These are phyloP conservation scores for Nannochloris sp. DNA, from an alignment of 139 green algal species.

Conservation along the genomic window DNA sequence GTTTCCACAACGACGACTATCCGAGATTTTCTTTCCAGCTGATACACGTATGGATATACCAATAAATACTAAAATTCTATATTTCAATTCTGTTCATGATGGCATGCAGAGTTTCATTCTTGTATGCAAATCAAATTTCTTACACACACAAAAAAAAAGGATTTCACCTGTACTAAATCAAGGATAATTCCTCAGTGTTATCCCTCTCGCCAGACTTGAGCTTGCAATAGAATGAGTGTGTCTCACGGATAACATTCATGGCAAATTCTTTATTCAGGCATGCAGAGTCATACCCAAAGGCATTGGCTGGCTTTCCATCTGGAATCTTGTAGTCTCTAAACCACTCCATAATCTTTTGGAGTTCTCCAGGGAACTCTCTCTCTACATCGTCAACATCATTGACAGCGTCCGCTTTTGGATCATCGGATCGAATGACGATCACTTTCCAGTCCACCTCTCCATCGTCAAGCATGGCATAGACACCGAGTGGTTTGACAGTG, in stretches of 20 bases:
- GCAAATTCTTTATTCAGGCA: slow-evolving; percentile 16
- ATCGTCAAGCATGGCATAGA: slow-evolving; percentile 97
- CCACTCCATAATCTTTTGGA: slow-evolving; percentile 88
- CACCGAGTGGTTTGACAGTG: slow-evolving; percentile 67
- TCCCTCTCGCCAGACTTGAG: slow-evolving; percentile 32
- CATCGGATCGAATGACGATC: slow-evolving; percentile 78
- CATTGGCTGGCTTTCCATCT: slow-evolving; percentile 92
- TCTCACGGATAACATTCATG: slow-evolving; percentile 40
- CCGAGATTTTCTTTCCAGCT: no score
- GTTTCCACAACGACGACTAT: neutral
- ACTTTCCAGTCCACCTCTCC: slow-evolving; percentile 99
- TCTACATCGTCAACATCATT: slow-evolving; percentile 96
- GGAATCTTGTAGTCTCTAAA: slow-evolving; percentile 99
- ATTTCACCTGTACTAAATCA: slow-evolving; percentile 16
- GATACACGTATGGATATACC: no score
- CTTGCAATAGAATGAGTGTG: slow-evolving; percentile 36
- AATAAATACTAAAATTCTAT: no score
- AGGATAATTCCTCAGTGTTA: slow-evolving; percentile 42
- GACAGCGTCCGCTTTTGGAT: slow-evolving; percentile 83
- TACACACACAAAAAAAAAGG: no score
- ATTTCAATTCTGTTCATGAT: no score
- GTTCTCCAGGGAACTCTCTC: slow-evolving; percentile 86
- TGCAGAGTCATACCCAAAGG: slow-evolving; percentile 88
- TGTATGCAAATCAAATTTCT: no score
- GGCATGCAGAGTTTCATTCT: no score